These are phyloP conservation scores for Striga hermonthica DNA, from an alignment of 305 asterid genomes.

Conservation along the genomic window DNA sequence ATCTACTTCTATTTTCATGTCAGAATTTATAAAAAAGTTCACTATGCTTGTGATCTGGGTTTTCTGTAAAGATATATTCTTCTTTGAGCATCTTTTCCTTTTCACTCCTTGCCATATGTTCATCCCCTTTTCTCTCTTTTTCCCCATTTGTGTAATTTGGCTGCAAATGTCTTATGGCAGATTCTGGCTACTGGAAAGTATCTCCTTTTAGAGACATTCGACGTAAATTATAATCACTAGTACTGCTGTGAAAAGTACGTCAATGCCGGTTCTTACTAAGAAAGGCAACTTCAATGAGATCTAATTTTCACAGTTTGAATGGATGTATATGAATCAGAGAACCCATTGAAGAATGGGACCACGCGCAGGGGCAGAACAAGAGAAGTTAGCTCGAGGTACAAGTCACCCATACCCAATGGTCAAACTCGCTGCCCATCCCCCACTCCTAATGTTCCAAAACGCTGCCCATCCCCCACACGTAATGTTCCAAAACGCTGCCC, in stretches of 20 bases:
- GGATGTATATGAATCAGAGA: constrained; percentile 63
- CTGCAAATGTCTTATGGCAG: constrained; percentile 53
- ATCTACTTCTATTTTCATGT: no score
- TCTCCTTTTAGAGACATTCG: constrained; percentile 34
- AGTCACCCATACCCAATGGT: constrained; percentile 52
- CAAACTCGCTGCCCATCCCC: constrained; percentile 28
- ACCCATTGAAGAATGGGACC: constrained; percentile 55
- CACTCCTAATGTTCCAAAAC: constrained; percentile 47
- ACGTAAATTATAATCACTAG: constrained; percentile 31
- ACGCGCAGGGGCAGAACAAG: constrained; percentile 50
- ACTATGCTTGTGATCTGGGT: no score
- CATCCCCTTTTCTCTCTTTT: no score
- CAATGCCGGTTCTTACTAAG: constrained; percentile 32
- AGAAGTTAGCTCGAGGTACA: constrained; percentile 77
- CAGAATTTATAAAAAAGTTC: no score
- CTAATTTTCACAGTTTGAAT: constrained; percentile 54
- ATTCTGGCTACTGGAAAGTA: constrained; percentile 42
- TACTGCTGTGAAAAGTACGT: constrained; percentile 31
- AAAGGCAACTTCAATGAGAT: constrained; percentile 55
- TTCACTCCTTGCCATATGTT: no score
- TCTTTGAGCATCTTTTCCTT: no score
- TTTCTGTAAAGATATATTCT: no score
- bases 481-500: constrained; percentile 55
- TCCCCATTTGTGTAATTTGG: background rate
- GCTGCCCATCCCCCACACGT: constrained; percentile 46